A percentile compares a stretch with the other conserved stretches of the same genome.
Evolutionary conservation across 805 yeast species (phyloP).

Genomic region (Wickerhamomyces bovis): DNA sequence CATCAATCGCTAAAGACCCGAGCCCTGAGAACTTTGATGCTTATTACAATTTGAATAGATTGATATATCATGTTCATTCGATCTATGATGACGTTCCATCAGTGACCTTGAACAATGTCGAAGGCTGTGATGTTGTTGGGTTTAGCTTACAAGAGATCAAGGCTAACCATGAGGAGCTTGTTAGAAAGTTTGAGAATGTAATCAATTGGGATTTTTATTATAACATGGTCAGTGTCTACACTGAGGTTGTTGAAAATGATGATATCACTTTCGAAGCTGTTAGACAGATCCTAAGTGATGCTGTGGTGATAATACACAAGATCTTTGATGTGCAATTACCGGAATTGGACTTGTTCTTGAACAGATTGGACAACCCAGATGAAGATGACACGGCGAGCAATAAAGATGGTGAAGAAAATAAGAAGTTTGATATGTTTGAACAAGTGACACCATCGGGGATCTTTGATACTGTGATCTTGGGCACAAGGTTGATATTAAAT

Average conservation of each 20-base stretch:
- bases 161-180: slow-evolving; percentile 11
- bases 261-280: slow-evolving; percentile 12
- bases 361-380: slow-evolving; percentile 11
- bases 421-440: slow-evolving; percentile 17
- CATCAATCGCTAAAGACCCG: slow-evolving; percentile 22
- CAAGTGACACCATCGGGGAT: slow-evolving; percentile 21
- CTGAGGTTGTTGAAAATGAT: slow-evolving; percentile 9
- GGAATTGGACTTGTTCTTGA: slow-evolving; percentile 17
- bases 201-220: slow-evolving; percentile 25
- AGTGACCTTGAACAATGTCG: slow-evolving; percentile 27
- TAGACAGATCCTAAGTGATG: slow-evolving; percentile 4
- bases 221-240: slow-evolving; percentile 17
- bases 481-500: slow-evolving; percentile 8
- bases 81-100: slow-evolving; percentile 40
- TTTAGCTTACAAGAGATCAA: slow-evolving; percentile 9
- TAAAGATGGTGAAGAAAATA: slow-evolving; percentile 10
- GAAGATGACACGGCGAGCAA: slow-evolving; percentile 12
- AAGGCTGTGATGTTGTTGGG: slow-evolving; percentile 8
- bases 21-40: slow-evolving; percentile 32
- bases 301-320: slow-evolving; percentile 4
- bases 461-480: slow-evolving; percentile 13
- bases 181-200: slow-evolving; percentile 7
- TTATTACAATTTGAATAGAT: slow-evolving; percentile 52
- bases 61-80: slow-evolving; percentile 54
- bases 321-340: slow-evolving; percentile 12